Percentiles rank a stretch among this genome's conserved stretches.
These are phyloP conservation scores for Xylaria sp. DNA, from an alignment of 2,329 filamentous ascomycete species.

Conservation along the genomic window DNA sequence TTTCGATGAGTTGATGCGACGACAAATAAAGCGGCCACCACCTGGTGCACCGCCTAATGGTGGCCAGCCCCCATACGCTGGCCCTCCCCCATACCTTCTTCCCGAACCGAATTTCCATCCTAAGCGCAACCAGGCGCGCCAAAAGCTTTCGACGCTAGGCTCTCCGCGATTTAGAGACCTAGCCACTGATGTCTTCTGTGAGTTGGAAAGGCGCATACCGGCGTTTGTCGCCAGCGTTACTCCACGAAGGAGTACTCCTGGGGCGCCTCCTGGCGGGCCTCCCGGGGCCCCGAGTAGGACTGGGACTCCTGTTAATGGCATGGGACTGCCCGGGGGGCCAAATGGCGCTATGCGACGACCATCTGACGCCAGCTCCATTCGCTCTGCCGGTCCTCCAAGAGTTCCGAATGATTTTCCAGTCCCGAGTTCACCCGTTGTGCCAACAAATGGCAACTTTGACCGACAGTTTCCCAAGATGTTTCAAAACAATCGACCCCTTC, in stretches of 20 bases:
- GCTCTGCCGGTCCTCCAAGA: conserved; percentile 46
- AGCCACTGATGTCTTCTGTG: conserved; percentile 94
- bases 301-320: conserved; percentile 67
- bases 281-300: conserved; percentile 63
- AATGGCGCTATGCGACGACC: conserved; percentile 59
- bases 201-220: conserved; percentile 89
- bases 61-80: conserved; percentile 65
- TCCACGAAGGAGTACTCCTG: conserved; percentile 65
- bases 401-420: conserved; percentile 55
- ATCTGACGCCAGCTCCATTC: conserved; percentile 67
- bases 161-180: conserved; percentile 87
- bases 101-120: conserved; percentile 93
- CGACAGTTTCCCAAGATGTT: conserved; percentile 86
- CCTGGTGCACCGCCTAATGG: conserved; percentile 56
- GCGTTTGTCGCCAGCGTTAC: conserved; percentile 74
- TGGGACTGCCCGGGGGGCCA: conserved; percentile 55
- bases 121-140: conserved; percentile 96
- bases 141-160: conserved; percentile 89
- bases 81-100: conserved; percentile 73
- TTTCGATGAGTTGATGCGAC: conserved; percentile 88
- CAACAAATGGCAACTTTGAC: conserved; percentile 68
- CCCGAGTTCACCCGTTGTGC: conserved; percentile 64
- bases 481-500: conserved; percentile 85
- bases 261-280: conserved; percentile 61
- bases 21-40: conserved; percentile 70